Percentiles rank a stretch among this genome's conserved stretches.
phyloP scores from a whole-genome alignment of 2,329 filamentous ascomycete genomes.

The Phyllosticta citrichinensis region DNA sequence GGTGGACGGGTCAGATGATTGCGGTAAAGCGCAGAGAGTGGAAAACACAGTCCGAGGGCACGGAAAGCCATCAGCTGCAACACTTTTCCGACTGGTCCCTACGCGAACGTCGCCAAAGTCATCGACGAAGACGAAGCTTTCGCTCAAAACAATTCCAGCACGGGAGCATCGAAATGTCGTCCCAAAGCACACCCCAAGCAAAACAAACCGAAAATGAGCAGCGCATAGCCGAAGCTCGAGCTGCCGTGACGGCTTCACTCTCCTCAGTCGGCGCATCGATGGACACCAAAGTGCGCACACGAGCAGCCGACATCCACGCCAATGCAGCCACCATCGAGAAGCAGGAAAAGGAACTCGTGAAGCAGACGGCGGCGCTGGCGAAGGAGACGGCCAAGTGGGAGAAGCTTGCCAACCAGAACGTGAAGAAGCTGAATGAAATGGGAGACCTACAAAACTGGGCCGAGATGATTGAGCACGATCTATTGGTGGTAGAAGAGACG shows the following conservation, averaged over 20 bases:
- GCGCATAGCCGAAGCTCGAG: conserved; percentile 39
- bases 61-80: not conserved
- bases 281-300: conserved; percentile 56
- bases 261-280: conserved; percentile 55
- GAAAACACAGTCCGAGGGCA: not conserved
- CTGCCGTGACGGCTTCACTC: conserved; percentile 41
- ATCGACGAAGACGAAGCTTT: not conserved
- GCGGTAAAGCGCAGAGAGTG: not conserved
- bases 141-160: not conserved
- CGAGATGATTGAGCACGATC: conserved; percentile 55
- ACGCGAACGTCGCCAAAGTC: not conserved
- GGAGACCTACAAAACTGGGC: conserved; percentile 82
- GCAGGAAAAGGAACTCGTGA: conserved; percentile 57
- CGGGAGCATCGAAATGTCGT: not conserved
- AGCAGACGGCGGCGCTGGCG: conserved; percentile 49
- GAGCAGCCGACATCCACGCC: conserved; percentile 58
- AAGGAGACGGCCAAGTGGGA: conserved; percentile 57
- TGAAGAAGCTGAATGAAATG: conserved; percentile 61
- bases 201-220: conserved; percentile 11
- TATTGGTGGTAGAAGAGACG: conserved; percentile 32
- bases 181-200: conserved; percentile 1
- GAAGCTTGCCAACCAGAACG: conserved; percentile 52
- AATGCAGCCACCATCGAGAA: conserved; percentile 55
- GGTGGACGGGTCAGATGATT: conserved; percentile 4
- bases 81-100: not conserved